phyloP scores from a whole-genome alignment of 306 rosid species.

The Carpinus fangiana region DNA sequence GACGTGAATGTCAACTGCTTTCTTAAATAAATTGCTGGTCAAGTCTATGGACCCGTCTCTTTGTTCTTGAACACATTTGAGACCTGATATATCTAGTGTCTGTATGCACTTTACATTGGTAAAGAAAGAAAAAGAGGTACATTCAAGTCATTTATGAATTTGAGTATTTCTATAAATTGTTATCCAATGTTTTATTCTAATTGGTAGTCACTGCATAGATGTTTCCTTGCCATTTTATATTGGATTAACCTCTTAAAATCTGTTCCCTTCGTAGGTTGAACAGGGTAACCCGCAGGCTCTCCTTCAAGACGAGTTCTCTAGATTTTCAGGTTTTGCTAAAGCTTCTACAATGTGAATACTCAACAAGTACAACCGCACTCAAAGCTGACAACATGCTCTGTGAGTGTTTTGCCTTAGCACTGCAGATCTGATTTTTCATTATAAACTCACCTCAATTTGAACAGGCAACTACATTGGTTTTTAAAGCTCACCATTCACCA shows the following conservation, averaged over 20 bases:
- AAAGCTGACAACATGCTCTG: slow-evolving; percentile 1
- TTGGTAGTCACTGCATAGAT: background rate
- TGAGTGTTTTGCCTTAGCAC: slow-evolving; percentile 1
- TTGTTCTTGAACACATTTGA: background rate
- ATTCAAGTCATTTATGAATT: slow-evolving; percentile 4
- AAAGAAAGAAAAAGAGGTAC: background rate
- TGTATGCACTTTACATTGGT: background rate
- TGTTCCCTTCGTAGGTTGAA: slow-evolving; percentile 48
- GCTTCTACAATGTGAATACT: slow-evolving; percentile 62
- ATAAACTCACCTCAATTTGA: background rate
- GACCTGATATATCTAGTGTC: background rate
- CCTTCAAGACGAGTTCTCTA: slow-evolving; percentile 49
- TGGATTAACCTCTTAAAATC: background rate
- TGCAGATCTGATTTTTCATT: no score
- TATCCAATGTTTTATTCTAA: slow-evolving; percentile 10
- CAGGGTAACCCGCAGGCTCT: slow-evolving; percentile 82
- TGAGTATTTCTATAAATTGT: slow-evolving; percentile 11
- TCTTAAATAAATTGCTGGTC: background rate
- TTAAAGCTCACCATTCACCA: background rate
- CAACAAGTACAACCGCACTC: slow-evolving; percentile 17
- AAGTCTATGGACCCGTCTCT: background rate
- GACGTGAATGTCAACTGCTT: background rate
- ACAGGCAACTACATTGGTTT: background rate
- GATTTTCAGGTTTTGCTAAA: slow-evolving; percentile 71
- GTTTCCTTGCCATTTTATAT: background rate